Percentiles rank a stretch among this genome's conserved stretches.
Conservation (phyloP, 805 yeast species). For the Lipomyces orientalis region DNA sequence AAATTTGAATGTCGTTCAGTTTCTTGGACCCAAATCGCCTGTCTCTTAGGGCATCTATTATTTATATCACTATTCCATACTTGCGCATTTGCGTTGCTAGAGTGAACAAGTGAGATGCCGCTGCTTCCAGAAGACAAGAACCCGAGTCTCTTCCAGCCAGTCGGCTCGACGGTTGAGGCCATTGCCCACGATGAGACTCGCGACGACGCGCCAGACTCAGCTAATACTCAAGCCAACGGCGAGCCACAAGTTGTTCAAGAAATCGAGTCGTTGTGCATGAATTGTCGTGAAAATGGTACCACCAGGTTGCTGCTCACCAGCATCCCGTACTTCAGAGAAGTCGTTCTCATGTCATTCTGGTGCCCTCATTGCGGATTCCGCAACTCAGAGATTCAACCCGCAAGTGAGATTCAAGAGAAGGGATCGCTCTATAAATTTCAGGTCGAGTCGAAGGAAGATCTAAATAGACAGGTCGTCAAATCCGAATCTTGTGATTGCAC, state of each 20-base stretch:
- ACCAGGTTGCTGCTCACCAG: conserved; percentile 84
- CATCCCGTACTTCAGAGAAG: conserved; percentile 90
- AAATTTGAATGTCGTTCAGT: no score
- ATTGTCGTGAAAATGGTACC: conserved; percentile 83
- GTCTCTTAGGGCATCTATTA: background rate
- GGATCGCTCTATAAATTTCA: conserved; percentile 77
- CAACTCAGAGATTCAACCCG: conserved; percentile 95
- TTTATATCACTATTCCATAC: background rate
- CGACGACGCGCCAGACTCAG: conserved; percentile 44
- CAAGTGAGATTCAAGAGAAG: conserved; percentile 85
- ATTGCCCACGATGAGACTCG: conserved; percentile 66
- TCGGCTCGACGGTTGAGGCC: conserved; percentile 32
- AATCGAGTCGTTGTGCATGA: conserved; percentile 93
- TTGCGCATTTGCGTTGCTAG: background rate
- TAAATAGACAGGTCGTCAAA: conserved; percentile 89
- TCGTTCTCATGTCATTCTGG: conserved; percentile 90
- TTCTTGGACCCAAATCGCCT: no score
- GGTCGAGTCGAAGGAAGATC: conserved; percentile 71
- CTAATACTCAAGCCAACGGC: conserved; percentile 33
- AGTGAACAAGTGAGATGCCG: background rate
- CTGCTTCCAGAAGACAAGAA: conserved; percentile 2
- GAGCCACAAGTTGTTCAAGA: conserved; percentile 93
- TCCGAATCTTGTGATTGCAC: conserved; percentile 82
- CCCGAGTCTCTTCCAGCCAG: conserved; percentile 24
- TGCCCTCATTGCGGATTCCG: conserved; percentile 94